phyloP scores from a whole-genome alignment of 768 basidiomycete genomes.

The Mycena rosella region DNA sequence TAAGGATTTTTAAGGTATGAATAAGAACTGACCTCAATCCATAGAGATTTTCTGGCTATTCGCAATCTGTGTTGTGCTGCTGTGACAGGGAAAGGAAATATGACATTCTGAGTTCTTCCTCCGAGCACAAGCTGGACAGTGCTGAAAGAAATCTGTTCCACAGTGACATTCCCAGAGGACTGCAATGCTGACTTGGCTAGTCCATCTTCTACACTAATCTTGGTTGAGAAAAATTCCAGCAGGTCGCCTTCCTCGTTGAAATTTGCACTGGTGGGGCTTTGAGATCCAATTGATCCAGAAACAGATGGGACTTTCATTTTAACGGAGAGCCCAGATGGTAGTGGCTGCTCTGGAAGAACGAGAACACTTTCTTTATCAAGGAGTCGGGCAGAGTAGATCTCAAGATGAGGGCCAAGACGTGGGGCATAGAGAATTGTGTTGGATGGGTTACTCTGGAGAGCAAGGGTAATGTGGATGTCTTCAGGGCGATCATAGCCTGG shows the following conservation, averaged over 20 bases:
- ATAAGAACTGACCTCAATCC: constrained; percentile 47
- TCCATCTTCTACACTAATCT: constrained; percentile 36
- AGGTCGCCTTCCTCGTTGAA: constrained; percentile 43
- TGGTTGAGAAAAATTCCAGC: constrained; percentile 33
- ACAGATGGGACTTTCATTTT: neutral
- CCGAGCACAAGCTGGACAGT: constrained; percentile 28
- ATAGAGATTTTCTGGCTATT: constrained; percentile 21
- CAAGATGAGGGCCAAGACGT: constrained; percentile 4
- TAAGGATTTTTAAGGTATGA: no score
- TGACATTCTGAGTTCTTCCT: constrained; percentile 41
- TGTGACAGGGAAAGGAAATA: constrained; percentile 15
- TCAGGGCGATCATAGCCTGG: constrained; percentile 11
- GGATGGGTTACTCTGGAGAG: neutral
- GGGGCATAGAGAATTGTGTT: constrained; percentile 1
- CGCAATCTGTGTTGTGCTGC: constrained; percentile 11
- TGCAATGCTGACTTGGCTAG: constrained; percentile 34
- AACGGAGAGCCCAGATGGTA: constrained; percentile 2
- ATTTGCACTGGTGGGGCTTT: constrained; percentile 31
- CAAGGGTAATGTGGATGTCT: constrained; percentile 6
- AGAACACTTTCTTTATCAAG: constrained; percentile 18
- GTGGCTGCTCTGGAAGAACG: constrained; percentile 12
- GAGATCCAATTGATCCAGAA: constrained; percentile 37
- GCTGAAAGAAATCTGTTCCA: constrained; percentile 39
- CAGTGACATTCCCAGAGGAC: constrained; percentile 26
- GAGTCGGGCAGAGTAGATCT: constrained; percentile 12